Conservation (phyloP, 2,329 filamentous ascomycete genomes). For the Corinectria fuckeliana region DNA sequence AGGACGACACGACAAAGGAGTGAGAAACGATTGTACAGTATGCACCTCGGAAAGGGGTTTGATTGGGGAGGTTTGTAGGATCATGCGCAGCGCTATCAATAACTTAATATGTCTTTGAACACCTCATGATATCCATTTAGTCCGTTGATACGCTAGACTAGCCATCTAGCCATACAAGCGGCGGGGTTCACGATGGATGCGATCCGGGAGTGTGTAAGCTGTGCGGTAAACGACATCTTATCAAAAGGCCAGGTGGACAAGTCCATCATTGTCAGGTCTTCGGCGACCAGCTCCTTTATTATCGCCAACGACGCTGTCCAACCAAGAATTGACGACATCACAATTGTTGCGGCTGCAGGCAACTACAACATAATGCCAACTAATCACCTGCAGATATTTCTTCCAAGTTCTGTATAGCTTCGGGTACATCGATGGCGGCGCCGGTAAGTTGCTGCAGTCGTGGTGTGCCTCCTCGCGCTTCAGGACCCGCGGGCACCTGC, state of each 20-base stretch:
- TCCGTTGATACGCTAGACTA: too few relatives aligned
- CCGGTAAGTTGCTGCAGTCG: slow-evolving; percentile 31
- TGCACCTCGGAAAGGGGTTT: too few relatives aligned
- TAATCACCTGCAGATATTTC: slow-evolving; percentile 23
- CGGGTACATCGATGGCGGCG: slow-evolving; percentile 28
- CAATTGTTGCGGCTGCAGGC: slow-evolving; percentile 47
- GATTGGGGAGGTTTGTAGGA: too few relatives aligned
- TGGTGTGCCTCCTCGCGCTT: slow-evolving; percentile 28
- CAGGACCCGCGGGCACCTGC: slow-evolving; percentile 19
- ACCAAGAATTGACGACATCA: slow-evolving; percentile 30
- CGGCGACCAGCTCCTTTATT: slow-evolving; percentile 25
- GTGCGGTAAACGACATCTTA: slow-evolving; percentile 42
- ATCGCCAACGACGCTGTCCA: slow-evolving; percentile 29
- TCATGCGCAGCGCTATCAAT: too few relatives aligned
- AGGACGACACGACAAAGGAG: neutral
- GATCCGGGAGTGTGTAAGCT: too few relatives aligned
- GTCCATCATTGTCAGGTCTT: slow-evolving; percentile 53
- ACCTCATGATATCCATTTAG: too few relatives aligned
- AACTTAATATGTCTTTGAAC: too few relatives aligned
- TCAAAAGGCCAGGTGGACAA: slow-evolving; percentile 35
- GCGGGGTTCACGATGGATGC: too few relatives aligned
- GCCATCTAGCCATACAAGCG: too few relatives aligned
- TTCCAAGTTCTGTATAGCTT: neutral
- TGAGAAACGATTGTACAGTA: too few relatives aligned
- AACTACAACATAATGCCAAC: slow-evolving; percentile 22